phyloP scores from a whole-genome alignment of 2,329 filamentous ascomycete genomes.

The Aspergillus brasiliensis region DNA sequence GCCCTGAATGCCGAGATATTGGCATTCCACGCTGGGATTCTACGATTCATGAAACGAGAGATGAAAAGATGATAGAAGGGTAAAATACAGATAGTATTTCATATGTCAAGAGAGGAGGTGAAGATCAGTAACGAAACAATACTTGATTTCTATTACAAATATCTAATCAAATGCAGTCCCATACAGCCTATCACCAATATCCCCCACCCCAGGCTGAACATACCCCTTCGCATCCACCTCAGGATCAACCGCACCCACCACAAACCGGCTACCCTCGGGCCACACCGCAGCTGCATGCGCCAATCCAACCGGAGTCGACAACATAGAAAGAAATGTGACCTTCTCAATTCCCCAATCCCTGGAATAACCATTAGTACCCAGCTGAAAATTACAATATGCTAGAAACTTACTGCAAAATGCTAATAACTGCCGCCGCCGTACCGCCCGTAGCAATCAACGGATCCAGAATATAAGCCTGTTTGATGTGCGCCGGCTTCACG shows the following conservation, averaged over 20 bases:
- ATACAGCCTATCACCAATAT: slow-evolving; percentile 34
- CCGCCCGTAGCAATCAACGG: slow-evolving; percentile 32
- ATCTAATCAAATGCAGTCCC: slow-evolving; percentile 22
- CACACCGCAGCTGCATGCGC: slow-evolving; percentile 25
- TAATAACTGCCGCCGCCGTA: slow-evolving; percentile 27
- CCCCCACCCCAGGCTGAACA: slow-evolving; percentile 30
- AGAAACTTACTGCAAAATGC: slow-evolving; percentile 27
- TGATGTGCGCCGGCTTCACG: slow-evolving; percentile 24
- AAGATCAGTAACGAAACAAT: too few relatives aligned
- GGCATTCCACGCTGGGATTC: too few relatives aligned
- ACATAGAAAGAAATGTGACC: slow-evolving; percentile 30
- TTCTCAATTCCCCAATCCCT: slow-evolving; percentile 32
- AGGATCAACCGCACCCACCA: slow-evolving; percentile 29
- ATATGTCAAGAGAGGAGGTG: too few relatives aligned
- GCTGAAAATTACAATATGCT: not conserved
- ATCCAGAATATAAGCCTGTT: slow-evolving; percentile 29
- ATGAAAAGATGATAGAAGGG: too few relatives aligned
- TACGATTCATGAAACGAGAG: too few relatives aligned
- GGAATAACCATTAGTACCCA: not conserved
- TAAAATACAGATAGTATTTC: too few relatives aligned
- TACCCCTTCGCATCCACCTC: slow-evolving; percentile 29
- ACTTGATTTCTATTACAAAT: not conserved
- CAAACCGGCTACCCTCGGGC: slow-evolving; percentile 29
- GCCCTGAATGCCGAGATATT: too few relatives aligned
- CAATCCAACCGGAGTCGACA: slow-evolving; percentile 24